Evolutionary conservation across 805 yeast species (phyloP).

Genomic region (Saccharomycopsis sp.): DNA sequence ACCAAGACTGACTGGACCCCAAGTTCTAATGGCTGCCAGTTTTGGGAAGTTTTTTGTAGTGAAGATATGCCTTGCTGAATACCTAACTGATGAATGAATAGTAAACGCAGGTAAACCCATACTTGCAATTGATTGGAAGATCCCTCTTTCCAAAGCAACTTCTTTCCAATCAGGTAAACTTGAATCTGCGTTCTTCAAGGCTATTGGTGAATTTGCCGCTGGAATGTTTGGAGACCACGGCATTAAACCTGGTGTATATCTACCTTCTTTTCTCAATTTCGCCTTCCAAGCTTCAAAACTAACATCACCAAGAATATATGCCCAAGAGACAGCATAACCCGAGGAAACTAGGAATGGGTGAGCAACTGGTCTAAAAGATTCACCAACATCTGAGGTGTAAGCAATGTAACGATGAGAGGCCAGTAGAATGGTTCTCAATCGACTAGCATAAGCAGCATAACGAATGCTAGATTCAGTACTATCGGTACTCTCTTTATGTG

Average conservation of each 20-base stretch:
- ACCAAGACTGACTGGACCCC: conserved; percentile 78
- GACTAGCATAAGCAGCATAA: conserved; percentile 77
- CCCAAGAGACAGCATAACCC: conserved; percentile 73
- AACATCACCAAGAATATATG: conserved; percentile 69
- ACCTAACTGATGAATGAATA: conserved; percentile 68
- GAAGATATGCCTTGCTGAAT: conserved; percentile 51
- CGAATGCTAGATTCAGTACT: conserved; percentile 46
- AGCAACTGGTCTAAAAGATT: conserved; percentile 77
- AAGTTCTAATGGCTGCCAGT: conserved; percentile 40
- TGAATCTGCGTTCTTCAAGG: conserved; percentile 29
- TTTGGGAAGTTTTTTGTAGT: conserved; percentile 41
- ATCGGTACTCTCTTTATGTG: conserved; percentile 24
- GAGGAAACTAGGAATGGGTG: conserved; percentile 56
- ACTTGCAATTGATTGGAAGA: conserved; percentile 75
- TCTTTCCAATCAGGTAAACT: conserved; percentile 60
- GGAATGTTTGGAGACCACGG: conserved; percentile 55
- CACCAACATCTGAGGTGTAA: conserved; percentile 82
- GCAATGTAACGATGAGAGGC: conserved; percentile 82
- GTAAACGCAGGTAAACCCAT: conserved; percentile 88
- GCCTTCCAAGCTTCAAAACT: conserved; percentile 68
- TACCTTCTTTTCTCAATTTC: conserved; percentile 57
- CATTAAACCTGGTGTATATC: conserved; percentile 48
- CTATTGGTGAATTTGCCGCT: conserved; percentile 32
- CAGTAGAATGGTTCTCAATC: conserved; percentile 59
- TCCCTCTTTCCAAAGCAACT: conserved; percentile 60